A percentile compares a stretch with the other conserved stretches of the same genome.
Conservation (phyloP, 352 stramenopile genomes). For the Elongisporangium undulatum region DNA sequence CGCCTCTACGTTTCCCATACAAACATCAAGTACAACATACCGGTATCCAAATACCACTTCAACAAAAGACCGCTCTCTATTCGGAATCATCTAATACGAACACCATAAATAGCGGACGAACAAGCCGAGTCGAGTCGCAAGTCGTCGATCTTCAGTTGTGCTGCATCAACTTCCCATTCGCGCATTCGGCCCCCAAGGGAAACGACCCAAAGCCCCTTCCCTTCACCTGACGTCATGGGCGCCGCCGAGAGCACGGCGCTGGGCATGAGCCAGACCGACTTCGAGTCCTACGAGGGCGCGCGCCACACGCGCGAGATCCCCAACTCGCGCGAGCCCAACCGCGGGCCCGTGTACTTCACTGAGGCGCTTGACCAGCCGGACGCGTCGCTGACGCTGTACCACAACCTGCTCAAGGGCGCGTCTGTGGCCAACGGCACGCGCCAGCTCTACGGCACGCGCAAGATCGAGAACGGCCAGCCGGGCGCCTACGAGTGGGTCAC, state of each 20-base stretch:
- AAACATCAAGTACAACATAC: background rate
- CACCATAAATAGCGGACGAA: background rate
- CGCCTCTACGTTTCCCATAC: background rate
- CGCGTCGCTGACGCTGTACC: constrained; percentile 44
- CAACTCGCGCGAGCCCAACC: constrained; percentile 19
- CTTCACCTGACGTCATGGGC: constrained; percentile 23
- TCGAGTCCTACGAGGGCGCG: constrained; percentile 40
- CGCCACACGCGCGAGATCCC: constrained; percentile 37
- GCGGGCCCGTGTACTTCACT: constrained; percentile 16
- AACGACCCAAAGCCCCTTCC: background rate
- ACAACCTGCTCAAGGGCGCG: constrained; percentile 30
- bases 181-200: background rate
- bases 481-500: constrained; percentile 58
- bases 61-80: background rate
- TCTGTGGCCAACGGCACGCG: constrained; percentile 41
- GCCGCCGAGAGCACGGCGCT: constrained; percentile 25
- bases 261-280: constrained; percentile 56
- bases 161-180: background rate
- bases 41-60: background rate
- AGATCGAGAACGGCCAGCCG: constrained; percentile 20
- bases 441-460: constrained; percentile 52
- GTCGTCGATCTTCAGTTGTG: background rate
- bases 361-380: constrained; percentile 20
- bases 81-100: background rate
- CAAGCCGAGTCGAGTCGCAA: background rate